A percentile compares a stretch with the other conserved stretches of the same genome.
Evolutionary conservation across 179 eudicot species (phyloP).

Genomic region (Vitellaria paradoxa): DNA sequence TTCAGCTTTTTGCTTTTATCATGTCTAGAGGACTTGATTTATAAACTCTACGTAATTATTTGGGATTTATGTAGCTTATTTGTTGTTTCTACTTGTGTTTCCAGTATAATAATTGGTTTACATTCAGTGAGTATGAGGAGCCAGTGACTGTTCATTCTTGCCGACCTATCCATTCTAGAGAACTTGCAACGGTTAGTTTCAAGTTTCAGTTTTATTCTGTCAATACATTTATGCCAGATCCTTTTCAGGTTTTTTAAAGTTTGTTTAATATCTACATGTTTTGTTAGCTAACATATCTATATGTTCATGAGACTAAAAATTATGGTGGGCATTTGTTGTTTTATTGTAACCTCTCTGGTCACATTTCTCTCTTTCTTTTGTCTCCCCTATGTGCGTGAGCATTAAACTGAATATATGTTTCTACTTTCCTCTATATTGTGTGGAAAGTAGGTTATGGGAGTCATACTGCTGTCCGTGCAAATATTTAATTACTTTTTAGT

Average conservation of each 20-base stretch:
- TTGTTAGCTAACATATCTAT: neutral
- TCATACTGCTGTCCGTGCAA: neutral
- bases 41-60: neutral
- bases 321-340: neutral
- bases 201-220: neutral
- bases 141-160: conserved; percentile 76
- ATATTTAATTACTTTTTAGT: neutral
- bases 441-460: neutral
- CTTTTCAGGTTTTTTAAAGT: neutral
- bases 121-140: conserved; percentile 74
- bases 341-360: no score
- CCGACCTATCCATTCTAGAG: conserved; percentile 76
- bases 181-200: conserved; percentile 69
- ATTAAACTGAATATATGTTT: neutral
- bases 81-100: conserved; percentile 21
- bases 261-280: neutral
- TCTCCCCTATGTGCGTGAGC: neutral
- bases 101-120: conserved; percentile 96
- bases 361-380: neutral
- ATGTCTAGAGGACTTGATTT: neutral
- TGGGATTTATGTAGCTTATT: conserved; percentile 6
- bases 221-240: no score
- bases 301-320: neutral
- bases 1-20: neutral
- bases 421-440: neutral